Conservation (phyloP, 2,329 filamentous ascomycete genomes). For the Madurella fahalii region DNA sequence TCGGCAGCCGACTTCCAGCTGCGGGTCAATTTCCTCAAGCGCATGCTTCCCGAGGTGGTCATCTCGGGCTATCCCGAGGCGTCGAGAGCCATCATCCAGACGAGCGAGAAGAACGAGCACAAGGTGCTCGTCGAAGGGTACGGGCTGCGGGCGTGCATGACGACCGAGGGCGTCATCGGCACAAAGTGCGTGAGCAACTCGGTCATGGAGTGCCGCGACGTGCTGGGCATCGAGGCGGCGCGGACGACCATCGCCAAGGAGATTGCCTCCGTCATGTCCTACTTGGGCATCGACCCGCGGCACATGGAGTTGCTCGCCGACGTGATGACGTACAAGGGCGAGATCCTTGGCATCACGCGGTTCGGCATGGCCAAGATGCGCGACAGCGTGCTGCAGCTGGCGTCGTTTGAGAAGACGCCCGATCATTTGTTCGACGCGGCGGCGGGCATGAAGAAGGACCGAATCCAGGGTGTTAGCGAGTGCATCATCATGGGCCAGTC, state of each 20-base stretch:
- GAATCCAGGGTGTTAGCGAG: slow-evolving; percentile 89
- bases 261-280: slow-evolving; percentile 83
- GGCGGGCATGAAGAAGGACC: slow-evolving; percentile 84
- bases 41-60: slow-evolving; percentile 73
- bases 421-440: slow-evolving; percentile 96
- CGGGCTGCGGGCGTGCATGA: slow-evolving; percentile 84
- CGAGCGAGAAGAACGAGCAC: slow-evolving; percentile 60
- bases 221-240: slow-evolving; percentile 93
- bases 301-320: slow-evolving; percentile 97
- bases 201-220: slow-evolving; percentile 81
- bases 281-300: slow-evolving; percentile 93
- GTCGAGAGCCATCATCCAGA: slow-evolving; percentile 82
- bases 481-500: slow-evolving; percentile 98
- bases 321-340: slow-evolving; percentile 98
- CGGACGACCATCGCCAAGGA: slow-evolving; percentile 83
- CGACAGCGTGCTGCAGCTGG: slow-evolving; percentile 87
- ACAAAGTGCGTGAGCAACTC: slow-evolving; percentile 73
- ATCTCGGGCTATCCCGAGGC: slow-evolving; percentile 88
- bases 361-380: slow-evolving; percentile 97
- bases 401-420: slow-evolving; percentile 96
- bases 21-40: slow-evolving; percentile 80
- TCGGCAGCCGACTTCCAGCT: slow-evolving; percentile 64
- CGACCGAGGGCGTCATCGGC: slow-evolving; percentile 83
- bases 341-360: slow-evolving; percentile 91
- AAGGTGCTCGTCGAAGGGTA: slow-evolving; percentile 91